Percentiles rank a stretch among this genome's conserved stretches.
phyloP scores from a whole-genome alignment of 1,284 basidiomycete genomes.

The Cryptococcus sp. region DNA sequence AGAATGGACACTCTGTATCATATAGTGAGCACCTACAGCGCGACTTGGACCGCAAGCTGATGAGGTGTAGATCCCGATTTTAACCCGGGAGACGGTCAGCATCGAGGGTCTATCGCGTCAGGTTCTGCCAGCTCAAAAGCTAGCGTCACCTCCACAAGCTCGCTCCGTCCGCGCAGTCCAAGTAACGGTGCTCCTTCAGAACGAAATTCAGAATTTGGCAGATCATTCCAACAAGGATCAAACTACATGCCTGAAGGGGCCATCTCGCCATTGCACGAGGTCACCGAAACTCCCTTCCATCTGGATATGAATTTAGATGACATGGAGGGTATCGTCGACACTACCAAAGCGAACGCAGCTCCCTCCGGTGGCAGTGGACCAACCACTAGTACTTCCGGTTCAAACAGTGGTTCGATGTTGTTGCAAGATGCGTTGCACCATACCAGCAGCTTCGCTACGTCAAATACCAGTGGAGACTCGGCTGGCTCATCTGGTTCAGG shows the following conservation, averaged over 20 bases:
- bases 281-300: constrained; percentile 51
- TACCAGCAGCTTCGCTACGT: constrained; percentile 28
- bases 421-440: constrained; percentile 34
- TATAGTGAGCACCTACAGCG: constrained; percentile 14
- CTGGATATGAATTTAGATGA: constrained; percentile 77
- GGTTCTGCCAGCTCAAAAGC: constrained; percentile 30
- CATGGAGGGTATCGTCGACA: constrained; percentile 81
- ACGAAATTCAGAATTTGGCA: constrained; percentile 3
- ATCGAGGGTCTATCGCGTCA: constrained; percentile 21
- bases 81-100: constrained; percentile 16
- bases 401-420: constrained; percentile 21
- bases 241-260: constrained; percentile 25
- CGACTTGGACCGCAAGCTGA: constrained; percentile 2
- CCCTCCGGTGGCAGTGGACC: constrained; percentile 8
- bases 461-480: constrained; percentile 15
- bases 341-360: constrained; percentile 43
- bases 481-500: constrained; percentile 17
- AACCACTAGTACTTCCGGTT: neutral
- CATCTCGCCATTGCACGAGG: constrained; percentile 41
- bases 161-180: constrained; percentile 6
- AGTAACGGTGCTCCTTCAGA: constrained; percentile 4
- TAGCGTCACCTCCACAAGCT: constrained; percentile 26
- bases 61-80: constrained; percentile 18
- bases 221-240: constrained; percentile 15
- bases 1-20: constrained; percentile 29